A percentile compares a stretch with the other conserved stretches of the same genome.
phyloP scores from a whole-genome alignment of 306 rosid genomes.

The Albizia julibrissin region DNA sequence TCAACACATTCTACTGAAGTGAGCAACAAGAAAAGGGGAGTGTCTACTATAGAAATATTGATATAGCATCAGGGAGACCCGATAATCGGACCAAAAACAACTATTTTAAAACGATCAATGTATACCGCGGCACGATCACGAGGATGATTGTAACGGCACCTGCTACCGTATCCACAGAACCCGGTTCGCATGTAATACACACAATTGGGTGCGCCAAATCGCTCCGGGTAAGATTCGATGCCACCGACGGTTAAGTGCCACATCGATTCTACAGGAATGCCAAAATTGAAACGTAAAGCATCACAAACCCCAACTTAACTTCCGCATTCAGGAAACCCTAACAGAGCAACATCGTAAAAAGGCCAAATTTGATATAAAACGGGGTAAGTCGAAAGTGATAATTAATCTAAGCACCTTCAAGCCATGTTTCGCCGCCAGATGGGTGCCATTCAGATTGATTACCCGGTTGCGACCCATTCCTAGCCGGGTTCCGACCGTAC shows the following conservation, averaged over 20 bases:
- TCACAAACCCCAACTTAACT: constrained; percentile 40
- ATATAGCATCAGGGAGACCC: constrained; percentile 8
- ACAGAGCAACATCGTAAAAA: background rate
- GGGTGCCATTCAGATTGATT: constrained; percentile 72
- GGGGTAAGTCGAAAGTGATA: background rate
- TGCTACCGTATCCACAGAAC: constrained; percentile 77
- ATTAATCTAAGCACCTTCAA: constrained; percentile 51
- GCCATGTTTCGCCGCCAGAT: constrained; percentile 50
- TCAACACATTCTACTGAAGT: constrained; percentile 1
- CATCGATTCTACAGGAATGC: constrained; percentile 61
- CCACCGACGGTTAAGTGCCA: constrained; percentile 67
- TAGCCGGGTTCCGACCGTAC: constrained; percentile 62
- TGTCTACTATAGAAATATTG: background rate
- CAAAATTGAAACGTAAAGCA: constrained; percentile 16
- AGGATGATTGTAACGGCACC: constrained; percentile 90
- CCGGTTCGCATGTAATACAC: constrained; percentile 89
- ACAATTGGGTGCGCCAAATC: constrained; percentile 72
- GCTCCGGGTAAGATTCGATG: constrained; percentile 79
- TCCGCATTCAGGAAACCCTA: constrained; percentile 54
- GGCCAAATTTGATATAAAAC: background rate
- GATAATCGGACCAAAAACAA: constrained; percentile 31
- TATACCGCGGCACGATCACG: constrained; percentile 89
- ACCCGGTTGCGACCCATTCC: constrained; percentile 61
- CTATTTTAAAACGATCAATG: background rate
- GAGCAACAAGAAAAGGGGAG: background rate